These are phyloP conservation scores for Pseudogymnoascus destructans DNA, from an alignment of 2,329 filamentous ascomycete species.

Conservation along the genomic window DNA sequence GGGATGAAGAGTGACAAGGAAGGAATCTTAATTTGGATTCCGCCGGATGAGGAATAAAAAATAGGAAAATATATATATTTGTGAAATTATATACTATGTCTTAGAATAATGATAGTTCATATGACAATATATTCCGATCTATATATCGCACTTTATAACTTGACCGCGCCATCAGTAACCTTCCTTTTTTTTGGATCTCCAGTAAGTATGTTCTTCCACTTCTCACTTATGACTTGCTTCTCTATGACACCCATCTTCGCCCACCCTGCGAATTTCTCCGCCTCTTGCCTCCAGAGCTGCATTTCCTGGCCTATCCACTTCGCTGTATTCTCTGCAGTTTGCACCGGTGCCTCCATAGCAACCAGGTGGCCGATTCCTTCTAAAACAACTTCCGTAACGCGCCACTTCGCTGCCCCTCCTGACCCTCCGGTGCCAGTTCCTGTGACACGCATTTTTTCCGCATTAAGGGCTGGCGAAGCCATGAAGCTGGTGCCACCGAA, in stretches of 20 bases:
- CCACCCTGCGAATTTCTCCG: constrained; percentile 39
- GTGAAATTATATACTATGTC: constrained; percentile 7
- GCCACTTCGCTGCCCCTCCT: constrained; percentile 47
- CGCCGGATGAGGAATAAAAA: constrained; percentile 26
- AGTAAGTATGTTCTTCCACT: constrained; percentile 33
- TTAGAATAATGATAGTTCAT: constrained; percentile 9
- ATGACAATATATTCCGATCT: neutral
- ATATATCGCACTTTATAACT: neutral
- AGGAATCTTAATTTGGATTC: constrained; percentile 50
- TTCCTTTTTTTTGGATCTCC: constrained; percentile 15
- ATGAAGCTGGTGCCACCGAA: constrained; percentile 50
- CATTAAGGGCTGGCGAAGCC: constrained; percentile 35
- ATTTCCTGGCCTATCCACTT: constrained; percentile 46
- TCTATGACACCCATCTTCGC: constrained; percentile 28
- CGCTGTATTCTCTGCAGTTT: constrained; percentile 49
- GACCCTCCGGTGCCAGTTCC: constrained; percentile 55
- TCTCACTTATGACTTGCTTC: constrained; percentile 43
- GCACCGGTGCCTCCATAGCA: constrained; percentile 62
- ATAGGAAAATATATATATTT: constrained; percentile 5
- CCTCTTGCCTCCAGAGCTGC: constrained; percentile 41
- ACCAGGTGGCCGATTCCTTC: constrained; percentile 63
- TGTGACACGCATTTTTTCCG: constrained; percentile 50
- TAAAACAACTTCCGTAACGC: constrained; percentile 53
- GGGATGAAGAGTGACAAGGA: constrained; percentile 54
- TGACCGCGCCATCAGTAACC: constrained; percentile 7